Percentiles rank a stretch among this genome's conserved stretches.
These are phyloP conservation scores for Sporothrix inflata DNA, from an alignment of 2,329 filamentous ascomycete species.

Conservation along the genomic window DNA sequence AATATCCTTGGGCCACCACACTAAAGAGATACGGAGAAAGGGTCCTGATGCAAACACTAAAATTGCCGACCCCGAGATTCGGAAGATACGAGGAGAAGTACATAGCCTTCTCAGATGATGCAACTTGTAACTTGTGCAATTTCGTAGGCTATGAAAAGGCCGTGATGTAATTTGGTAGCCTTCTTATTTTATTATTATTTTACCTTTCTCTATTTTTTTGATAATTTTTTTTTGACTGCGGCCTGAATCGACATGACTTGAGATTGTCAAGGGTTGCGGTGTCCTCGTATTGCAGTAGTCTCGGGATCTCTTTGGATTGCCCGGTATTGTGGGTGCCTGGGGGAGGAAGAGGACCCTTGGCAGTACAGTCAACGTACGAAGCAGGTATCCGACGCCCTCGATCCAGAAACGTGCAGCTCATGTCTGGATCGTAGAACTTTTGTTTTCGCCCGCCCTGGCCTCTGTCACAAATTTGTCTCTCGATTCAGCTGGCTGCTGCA, in stretches of 20 bases:
- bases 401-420: neutral
- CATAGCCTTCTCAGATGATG: neutral
- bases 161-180: slow-evolving; percentile 3
- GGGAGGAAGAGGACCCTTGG: neutral
- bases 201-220: too few species aligned
- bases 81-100: neutral
- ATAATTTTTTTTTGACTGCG: neutral
- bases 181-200: neutral
- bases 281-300: neutral
- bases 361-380: neutral
- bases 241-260: neutral
- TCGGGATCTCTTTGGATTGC: neutral
- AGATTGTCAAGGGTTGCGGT: neutral
- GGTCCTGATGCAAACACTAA: neutral
- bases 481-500: neutral
- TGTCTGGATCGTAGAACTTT: neutral
- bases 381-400: neutral
- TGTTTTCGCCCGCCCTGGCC: too few species aligned
- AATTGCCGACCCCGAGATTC: neutral
- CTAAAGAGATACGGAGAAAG: too few species aligned
- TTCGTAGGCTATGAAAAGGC: neutral
- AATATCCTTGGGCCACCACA: neutral
- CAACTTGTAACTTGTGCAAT: slow-evolving; percentile 4
- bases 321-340: neutral
- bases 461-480: neutral